These are phyloP conservation scores for Aspergillus neoniger DNA, from an alignment of 2,329 filamentous ascomycete species.

Conservation along the genomic window DNA sequence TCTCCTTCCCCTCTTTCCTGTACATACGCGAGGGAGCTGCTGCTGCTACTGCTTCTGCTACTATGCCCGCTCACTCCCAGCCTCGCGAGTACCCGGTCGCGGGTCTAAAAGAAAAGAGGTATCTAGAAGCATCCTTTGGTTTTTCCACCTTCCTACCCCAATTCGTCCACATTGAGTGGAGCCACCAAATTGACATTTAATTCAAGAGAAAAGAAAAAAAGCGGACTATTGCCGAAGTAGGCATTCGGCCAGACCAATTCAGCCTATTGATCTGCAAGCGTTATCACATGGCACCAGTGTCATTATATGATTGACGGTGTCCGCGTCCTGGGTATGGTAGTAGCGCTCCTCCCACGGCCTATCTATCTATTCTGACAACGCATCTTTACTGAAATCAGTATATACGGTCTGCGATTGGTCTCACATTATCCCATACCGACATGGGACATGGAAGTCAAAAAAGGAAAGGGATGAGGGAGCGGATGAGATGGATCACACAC, in stretches of 20 bases:
- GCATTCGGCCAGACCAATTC: neutral
- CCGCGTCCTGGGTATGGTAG: too few species aligned
- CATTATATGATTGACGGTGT: neutral
- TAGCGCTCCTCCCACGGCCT: neutral
- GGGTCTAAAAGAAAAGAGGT: neutral
- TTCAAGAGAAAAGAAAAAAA: neutral
- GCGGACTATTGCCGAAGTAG: slow-evolving; percentile 3
- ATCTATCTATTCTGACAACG: neutral
- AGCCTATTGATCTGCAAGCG: slow-evolving; percentile 1
- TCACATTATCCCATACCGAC: neutral
- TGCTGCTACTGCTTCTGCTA: neutral
- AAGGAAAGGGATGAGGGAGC: neutral
- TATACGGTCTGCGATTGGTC: neutral
- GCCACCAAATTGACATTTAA: neutral
- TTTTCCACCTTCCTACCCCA: neutral
- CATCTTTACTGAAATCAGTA: neutral
- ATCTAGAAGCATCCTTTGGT: neutral
- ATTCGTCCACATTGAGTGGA: neutral
- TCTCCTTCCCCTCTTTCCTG: neutral
- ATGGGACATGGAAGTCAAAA: neutral
- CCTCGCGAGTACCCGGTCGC: neutral
- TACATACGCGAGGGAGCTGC: neutral
- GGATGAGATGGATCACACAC: neutral
- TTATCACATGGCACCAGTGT: neutral
- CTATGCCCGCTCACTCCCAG: neutral